Evolutionary conservation across 1,284 basidiomycete species (phyloP).

Genomic region (Apiotrichum porosum): DNA sequence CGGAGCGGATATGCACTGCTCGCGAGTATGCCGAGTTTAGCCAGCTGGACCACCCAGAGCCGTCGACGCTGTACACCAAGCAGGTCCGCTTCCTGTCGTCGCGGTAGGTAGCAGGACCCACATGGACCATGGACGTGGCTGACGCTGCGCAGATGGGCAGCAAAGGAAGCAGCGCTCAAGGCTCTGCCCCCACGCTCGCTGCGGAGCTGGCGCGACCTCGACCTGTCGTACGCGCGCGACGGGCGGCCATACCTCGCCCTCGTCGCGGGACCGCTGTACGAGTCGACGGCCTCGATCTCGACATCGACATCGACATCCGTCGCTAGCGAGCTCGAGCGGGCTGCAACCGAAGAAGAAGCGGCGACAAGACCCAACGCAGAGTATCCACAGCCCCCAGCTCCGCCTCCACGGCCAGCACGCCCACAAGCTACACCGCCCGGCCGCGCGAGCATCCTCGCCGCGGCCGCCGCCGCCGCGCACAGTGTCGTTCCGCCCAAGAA

Average conservation of each 20-base stretch:
- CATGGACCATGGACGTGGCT: too few species aligned
- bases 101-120: conserved; percentile 6
- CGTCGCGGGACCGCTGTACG: not conserved
- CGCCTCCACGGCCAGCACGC: too few species aligned
- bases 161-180: conserved; percentile 89
- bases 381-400: too few species aligned
- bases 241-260: conserved; percentile 24
- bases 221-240: conserved; percentile 24
- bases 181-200: conserved; percentile 64
- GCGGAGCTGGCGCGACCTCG: conserved; percentile 68
- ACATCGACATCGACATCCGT: too few species aligned
- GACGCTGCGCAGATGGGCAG: conserved; percentile 60
- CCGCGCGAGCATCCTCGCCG: too few species aligned
- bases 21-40: conserved; percentile 17
- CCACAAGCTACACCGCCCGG: too few species aligned
- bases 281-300: too few species aligned
- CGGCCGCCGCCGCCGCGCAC: too few species aligned
- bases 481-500: too few species aligned
- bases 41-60: conserved; percentile 2
- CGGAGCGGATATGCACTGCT: conserved; percentile 60
- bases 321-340: too few species aligned
- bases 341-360: too few species aligned
- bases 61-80: conserved; percentile 1
- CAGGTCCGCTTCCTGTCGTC: conserved; percentile 8
- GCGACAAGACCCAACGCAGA: too few species aligned